Evolutionary conservation across 495 filamentous ascomycete species (phyloP).

Genomic region (Hypoxylon cercidicola): DNA sequence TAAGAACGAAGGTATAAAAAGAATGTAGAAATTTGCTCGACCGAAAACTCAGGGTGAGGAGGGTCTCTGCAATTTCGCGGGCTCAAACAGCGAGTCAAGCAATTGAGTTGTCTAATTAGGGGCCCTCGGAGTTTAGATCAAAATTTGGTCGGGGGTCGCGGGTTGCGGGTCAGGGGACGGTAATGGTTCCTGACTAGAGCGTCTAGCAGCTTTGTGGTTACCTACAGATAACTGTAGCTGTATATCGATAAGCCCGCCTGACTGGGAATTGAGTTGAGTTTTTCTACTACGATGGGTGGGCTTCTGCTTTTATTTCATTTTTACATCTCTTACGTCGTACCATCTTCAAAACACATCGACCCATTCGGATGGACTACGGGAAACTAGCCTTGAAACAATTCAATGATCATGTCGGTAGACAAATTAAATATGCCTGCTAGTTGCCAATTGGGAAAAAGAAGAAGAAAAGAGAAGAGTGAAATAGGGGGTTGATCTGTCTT

Average conservation of each 20-base stretch:
- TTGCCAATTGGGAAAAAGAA: conserved; percentile 3
- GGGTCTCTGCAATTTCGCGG: conserved; percentile 38
- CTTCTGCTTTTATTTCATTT: conserved; percentile 33
- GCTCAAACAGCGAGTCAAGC: conserved; percentile 12
- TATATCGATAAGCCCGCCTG: not conserved
- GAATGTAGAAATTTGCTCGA: conserved; percentile 25
- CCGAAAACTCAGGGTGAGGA: conserved; percentile 15
- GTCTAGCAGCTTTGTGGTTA: too few species aligned
- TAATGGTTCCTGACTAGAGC: conserved; percentile 31
- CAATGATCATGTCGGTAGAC: conserved; percentile 25
- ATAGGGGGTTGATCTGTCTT: conserved; percentile 22
- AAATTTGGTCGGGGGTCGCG: conserved; percentile 14
- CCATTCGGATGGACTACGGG: conserved; percentile 22
- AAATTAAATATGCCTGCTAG: conserved; percentile 4
- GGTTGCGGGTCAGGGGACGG: not conserved
- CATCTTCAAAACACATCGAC: conserved; percentile 28
- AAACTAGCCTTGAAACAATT: not conserved
- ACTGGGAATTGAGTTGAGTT: not conserved
- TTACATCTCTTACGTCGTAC: conserved; percentile 24
- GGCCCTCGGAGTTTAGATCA: conserved; percentile 33
- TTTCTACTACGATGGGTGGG: not conserved
- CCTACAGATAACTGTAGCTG: too few species aligned
- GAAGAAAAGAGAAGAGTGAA: conserved; percentile 22
- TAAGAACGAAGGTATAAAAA: conserved; percentile 16
- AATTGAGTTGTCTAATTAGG: conserved; percentile 19